Percentiles rank a stretch among this genome's conserved stretches.
phyloP scores from a whole-genome alignment of 495 filamentous ascomycete genomes.

The Cercophora sp. region DNA sequence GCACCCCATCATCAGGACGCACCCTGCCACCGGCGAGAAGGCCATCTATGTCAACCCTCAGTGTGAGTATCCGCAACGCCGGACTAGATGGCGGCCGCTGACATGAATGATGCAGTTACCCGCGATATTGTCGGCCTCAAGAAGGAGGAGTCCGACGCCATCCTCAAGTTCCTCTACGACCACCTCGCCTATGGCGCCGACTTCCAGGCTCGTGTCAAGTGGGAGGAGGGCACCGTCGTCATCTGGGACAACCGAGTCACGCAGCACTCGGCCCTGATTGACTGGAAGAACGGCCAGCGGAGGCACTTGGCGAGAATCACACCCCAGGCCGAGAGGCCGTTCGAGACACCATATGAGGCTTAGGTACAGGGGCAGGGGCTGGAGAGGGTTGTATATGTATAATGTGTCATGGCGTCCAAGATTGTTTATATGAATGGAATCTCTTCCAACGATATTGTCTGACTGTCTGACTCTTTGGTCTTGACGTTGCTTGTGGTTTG shows the following conservation, averaged over 20 bases:
- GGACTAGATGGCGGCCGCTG: conserved; percentile 8
- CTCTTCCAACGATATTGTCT: no score
- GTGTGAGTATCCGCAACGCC: conserved; percentile 67
- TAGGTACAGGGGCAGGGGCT: no score
- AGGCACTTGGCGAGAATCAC: conserved; percentile 81
- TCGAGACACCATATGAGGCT: conserved; percentile 61
- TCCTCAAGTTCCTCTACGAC: conserved; percentile 85
- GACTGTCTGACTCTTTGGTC: no score
- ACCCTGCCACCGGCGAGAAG: conserved; percentile 81
- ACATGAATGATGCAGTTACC: conserved; percentile 54
- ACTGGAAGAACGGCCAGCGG: conserved; percentile 75
- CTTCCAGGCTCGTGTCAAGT: conserved; percentile 84
- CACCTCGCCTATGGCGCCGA: conserved; percentile 79
- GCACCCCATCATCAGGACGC: conserved; percentile 77
- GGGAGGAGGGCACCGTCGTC: conserved; percentile 77
- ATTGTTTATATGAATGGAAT: conserved; percentile 24
- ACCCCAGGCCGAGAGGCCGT: conserved; percentile 74
- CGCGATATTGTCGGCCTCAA: conserved; percentile 69
- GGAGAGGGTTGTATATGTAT: background rate
- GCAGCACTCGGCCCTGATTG: conserved; percentile 70
- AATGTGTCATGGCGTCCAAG: background rate
- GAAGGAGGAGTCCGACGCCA: conserved; percentile 71
- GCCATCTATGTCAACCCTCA: conserved; percentile 82
- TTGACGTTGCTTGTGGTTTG: no score
- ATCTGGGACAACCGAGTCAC: conserved; percentile 89